Base-by-base conservation (phyloP, 2,329 filamentous ascomycete species). In the Sphaerulina musiva region DNA sequence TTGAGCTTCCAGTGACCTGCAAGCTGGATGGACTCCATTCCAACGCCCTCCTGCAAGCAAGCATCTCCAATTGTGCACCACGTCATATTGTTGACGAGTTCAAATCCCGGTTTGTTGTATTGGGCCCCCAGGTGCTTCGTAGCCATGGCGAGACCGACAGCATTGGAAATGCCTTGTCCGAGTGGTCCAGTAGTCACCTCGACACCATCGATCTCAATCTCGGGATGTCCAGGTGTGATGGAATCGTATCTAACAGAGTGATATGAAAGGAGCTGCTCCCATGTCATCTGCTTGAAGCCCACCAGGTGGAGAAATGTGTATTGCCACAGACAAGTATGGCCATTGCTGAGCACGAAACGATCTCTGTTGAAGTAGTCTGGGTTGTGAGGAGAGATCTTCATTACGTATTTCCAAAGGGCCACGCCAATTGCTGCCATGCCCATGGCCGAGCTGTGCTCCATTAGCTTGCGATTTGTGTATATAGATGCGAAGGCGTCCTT, bases 361-460 rank as follows among this genome's bases (percentile, higher is more conserved):
- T 84, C 81, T 36, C 81, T 73, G 65, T 84, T 82, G 72, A 84
- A 83, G 66, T 72, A 84, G 41, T 73, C 63, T 7, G 78, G 76
- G 40, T 76, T 76, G n/a, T 70, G 68, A 0, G 81, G 81, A 2
- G 78, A 75, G 62, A 82, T 84, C 44, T 73, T 73, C 82, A 85
- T 84, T 4, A 73, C 72, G 63, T 85, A 82, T 61, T 82, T 84
- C 75, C 78, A 85, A 2, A 84, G 65, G 0, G 80, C 77, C 20
- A 84, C 72, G 8, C 81, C 81, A 51, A 84, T 83, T 3, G 78
- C 80, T 20, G 80, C 80, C 72, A 83, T 83, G 38, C 80, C 79
- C 66, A 83, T 82, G 14, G 78, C 79, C 51, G 75, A 75, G 55
- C 76, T 78, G 41, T 9, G 31, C 1, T 0, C 17, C 8, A 44